These are phyloP conservation scores for Beauveria varroae DNA, from an alignment of 2,329 filamentous ascomycete genomes.

Conservation along the genomic window DNA sequence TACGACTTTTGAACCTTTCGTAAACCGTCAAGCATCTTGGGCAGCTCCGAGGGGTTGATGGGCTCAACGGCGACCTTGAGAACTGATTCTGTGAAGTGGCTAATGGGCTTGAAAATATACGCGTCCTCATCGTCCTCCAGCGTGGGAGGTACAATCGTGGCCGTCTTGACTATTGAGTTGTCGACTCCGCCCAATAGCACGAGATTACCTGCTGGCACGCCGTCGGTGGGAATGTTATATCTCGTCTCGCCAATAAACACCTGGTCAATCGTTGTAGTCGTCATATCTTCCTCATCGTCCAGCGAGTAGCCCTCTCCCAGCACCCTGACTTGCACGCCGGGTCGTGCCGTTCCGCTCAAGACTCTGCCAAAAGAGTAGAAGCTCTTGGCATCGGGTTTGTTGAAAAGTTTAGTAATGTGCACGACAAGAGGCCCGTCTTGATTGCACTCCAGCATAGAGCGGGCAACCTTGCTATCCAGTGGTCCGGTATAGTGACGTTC, in stretches of 20 bases:
- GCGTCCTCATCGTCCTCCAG: constrained; percentile 84
- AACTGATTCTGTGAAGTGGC: constrained; percentile 94
- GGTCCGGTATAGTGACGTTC: constrained; percentile 90
- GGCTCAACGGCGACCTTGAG: constrained; percentile 97
- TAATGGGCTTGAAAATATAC: constrained; percentile 88
- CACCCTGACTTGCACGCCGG: constrained; percentile 77
- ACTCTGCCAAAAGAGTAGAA: constrained; percentile 90
- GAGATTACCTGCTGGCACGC: constrained; percentile 88
- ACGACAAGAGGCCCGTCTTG: constrained; percentile 88
- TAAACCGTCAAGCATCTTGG: constrained; percentile 96
- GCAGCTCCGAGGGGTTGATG: constrained; percentile 93
- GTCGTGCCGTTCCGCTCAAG: constrained; percentile 80
- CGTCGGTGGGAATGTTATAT: constrained; percentile 87
- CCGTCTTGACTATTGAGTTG: constrained; percentile 97
- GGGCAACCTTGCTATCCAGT: constrained; percentile 69
- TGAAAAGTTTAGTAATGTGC: constrained; percentile 90
- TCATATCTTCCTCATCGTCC: constrained; percentile 98
- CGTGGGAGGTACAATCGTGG: constrained; percentile 75
- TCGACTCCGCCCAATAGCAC: constrained; percentile 89
- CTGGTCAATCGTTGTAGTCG: constrained; percentile 70
- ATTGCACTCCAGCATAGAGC: constrained; percentile 74
- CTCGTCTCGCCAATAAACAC: constrained; percentile 88
- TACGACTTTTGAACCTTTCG: constrained; percentile 98
- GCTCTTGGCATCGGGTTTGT: constrained; percentile 77
- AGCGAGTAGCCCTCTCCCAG: constrained; percentile 93